These are phyloP conservation scores for Fusarium oxysporum DNA, from an alignment of 2,329 filamentous ascomycete genomes.

Conservation along the genomic window DNA sequence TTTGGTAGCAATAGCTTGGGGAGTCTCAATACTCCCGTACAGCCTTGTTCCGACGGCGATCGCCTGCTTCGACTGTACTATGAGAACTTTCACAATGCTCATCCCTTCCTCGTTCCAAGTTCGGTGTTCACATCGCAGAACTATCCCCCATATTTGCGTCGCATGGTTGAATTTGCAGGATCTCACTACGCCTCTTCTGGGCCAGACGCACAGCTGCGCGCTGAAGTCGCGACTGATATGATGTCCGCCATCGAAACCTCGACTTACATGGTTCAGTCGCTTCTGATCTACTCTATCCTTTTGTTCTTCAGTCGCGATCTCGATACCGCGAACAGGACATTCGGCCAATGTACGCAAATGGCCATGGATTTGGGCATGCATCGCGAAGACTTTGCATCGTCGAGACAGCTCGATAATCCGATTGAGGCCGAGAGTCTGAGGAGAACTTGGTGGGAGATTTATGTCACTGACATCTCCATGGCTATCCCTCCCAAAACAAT, in stretches of 20 bases:
- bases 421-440: slow-evolving; percentile 39
- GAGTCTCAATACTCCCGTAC: background rate
- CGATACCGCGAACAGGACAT: slow-evolving; percentile 4
- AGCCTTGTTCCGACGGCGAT: slow-evolving; percentile 24
- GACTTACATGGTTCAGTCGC: slow-evolving; percentile 25
- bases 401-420: slow-evolving; percentile 12
- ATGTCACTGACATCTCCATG: slow-evolving; percentile 38
- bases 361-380: slow-evolving; percentile 38
- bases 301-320: slow-evolving; percentile 24
- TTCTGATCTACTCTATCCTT: slow-evolving; percentile 20
- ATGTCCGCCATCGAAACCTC: slow-evolving; percentile 12
- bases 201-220: slow-evolving; percentile 11
- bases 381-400: slow-evolving; percentile 22
- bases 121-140: slow-evolving; percentile 19
- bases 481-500: slow-evolving; percentile 24
- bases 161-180: slow-evolving; percentile 37
- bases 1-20: background rate
- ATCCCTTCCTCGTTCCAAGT: slow-evolving; percentile 34
- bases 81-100: slow-evolving; percentile 40
- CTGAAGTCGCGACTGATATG: slow-evolving; percentile 18
- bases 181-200: slow-evolving; percentile 32
- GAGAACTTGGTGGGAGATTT: slow-evolving; percentile 43
- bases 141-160: slow-evolving; percentile 25
- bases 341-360: slow-evolving; percentile 21
- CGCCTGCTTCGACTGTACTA: slow-evolving; percentile 35